Percentiles rank a stretch among this genome's conserved stretches.
Evolutionary conservation across 2,329 filamentous ascomycete genomes (phyloP).

Genomic region (Fusarium coffeatum): DNA sequence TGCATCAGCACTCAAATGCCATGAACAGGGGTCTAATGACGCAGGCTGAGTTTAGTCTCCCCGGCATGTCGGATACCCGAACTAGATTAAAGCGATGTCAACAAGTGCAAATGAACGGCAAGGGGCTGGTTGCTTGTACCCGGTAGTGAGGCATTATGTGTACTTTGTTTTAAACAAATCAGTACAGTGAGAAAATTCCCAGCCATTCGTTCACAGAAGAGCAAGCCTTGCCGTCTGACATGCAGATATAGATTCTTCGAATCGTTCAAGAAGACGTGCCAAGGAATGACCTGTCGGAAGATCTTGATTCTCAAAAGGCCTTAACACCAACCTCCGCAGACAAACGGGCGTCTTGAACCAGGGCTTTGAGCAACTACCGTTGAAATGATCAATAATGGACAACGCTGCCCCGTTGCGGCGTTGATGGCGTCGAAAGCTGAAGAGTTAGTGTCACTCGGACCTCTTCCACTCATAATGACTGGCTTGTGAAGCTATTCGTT

Average conservation of each 20-base stretch:
- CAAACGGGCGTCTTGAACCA: neutral
- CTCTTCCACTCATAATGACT: neutral
- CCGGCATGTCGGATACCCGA: neutral
- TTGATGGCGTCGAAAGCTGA: neutral
- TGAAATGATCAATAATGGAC: neutral
- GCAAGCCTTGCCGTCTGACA: neutral
- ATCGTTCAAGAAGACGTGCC: accelerated
- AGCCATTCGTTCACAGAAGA: neutral
- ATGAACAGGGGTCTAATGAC: neutral
- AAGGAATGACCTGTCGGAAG: accelerated
- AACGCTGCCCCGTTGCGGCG: neutral
- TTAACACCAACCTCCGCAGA: neutral
- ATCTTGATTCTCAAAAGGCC: accelerated
- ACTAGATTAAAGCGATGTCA: neutral
- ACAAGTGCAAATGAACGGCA: neutral
- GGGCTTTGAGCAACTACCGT: neutral
- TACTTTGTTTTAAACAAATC: neutral
- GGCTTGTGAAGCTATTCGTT: neutral
- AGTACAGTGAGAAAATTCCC: neutral
- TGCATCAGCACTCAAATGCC: neutral
- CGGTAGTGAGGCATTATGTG: neutral
- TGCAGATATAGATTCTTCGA: neutral
- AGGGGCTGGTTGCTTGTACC: neutral
- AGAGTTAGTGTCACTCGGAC: neutral
- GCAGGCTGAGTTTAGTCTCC: neutral